phyloP scores from a whole-genome alignment of 768 basidiomycete species.

The Russula earlei region DNA sequence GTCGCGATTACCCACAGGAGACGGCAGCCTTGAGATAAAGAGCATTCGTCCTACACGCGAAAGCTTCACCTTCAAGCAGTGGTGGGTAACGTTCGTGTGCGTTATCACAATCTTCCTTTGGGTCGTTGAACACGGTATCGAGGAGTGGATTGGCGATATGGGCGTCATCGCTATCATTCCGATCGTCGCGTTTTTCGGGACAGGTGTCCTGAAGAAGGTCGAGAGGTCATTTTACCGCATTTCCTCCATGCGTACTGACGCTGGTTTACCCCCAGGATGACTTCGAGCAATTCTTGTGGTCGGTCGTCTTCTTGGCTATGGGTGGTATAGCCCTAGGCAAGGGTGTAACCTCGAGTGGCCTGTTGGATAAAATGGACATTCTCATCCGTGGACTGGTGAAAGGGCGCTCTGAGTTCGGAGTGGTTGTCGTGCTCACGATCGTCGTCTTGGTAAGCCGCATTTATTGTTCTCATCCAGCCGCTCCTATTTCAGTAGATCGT shows the following conservation, averaged over 20 bases:
- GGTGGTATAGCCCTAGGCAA: conserved; percentile 95
- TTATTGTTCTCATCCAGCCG: not conserved
- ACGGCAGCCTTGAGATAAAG: conserved; percentile 75
- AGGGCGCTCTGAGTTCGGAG: conserved; percentile 54
- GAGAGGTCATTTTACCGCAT: conserved; percentile 4
- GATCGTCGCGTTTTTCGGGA: conserved; percentile 87
- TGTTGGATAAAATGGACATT: conserved; percentile 68
- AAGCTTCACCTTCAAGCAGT: conserved; percentile 74
- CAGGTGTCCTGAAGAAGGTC: conserved; percentile 92
- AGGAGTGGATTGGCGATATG: conserved; percentile 84
- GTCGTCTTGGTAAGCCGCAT: conserved; percentile 26
- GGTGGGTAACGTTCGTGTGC: conserved; percentile 80
- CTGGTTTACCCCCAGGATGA: conserved; percentile 53
- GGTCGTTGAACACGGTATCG: conserved; percentile 78
- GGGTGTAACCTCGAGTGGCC: conserved; percentile 82
- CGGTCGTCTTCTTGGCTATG: conserved; percentile 94
- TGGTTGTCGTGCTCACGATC: conserved; percentile 50
- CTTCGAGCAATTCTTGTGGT: conserved; percentile 92
- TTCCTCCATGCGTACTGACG: not conserved
- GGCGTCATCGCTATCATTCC: conserved; percentile 94
- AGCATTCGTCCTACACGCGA: conserved; percentile 79
- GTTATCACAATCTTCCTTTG: conserved; percentile 79
- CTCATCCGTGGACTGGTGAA: conserved; percentile 50
- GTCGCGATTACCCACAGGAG: conserved; percentile 57
- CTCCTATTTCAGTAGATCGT: conserved; percentile 41